These are phyloP conservation scores for Primulina tabacum DNA, from an alignment of 257 asterid species.

Conservation along the genomic window DNA sequence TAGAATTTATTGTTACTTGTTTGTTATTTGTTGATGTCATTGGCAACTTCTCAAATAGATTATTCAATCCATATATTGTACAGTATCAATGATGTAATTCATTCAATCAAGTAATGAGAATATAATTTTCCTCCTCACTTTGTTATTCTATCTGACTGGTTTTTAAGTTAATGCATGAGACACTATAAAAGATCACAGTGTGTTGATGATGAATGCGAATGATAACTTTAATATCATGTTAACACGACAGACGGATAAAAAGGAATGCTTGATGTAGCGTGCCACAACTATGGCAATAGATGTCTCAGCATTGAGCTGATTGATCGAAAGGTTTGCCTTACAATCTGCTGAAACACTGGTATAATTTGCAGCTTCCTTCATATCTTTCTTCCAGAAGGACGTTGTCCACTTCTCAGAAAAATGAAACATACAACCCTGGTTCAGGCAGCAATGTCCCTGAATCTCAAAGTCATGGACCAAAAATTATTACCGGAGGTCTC, in stretches of 20 bases:
- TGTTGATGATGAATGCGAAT: background rate
- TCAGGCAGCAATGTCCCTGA: slow-evolving; percentile 42
- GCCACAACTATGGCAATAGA: background rate
- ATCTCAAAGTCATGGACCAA: slow-evolving; percentile 50
- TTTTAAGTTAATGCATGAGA: background rate
- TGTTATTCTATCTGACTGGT: too few species aligned
- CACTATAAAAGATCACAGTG: background rate
- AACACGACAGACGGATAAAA: too few species aligned
- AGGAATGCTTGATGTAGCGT: too few species aligned
- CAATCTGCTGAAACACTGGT: slow-evolving; percentile 23
- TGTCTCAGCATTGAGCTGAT: background rate
- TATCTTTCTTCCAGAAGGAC: slow-evolving; percentile 77
- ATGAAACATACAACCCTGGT: slow-evolving; percentile 41
- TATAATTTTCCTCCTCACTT: too few species aligned
- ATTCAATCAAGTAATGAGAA: too few species aligned
- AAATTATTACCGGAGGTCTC: slow-evolving; percentile 59
- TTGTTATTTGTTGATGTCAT: too few species aligned
- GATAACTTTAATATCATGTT: background rate
- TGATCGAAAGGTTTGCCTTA: background rate
- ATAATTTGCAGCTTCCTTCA: slow-evolving; percentile 67
- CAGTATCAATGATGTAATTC: too few species aligned
- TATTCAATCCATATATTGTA: too few species aligned
- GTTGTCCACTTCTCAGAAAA: slow-evolving; percentile 54
- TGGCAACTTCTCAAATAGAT: too few species aligned
- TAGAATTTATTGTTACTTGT: too few species aligned